Percentiles rank a stretch among this genome's conserved stretches.
phyloP scores from a whole-genome alignment of 306 rosid species.

The Oemleria cerasiformis region DNA sequence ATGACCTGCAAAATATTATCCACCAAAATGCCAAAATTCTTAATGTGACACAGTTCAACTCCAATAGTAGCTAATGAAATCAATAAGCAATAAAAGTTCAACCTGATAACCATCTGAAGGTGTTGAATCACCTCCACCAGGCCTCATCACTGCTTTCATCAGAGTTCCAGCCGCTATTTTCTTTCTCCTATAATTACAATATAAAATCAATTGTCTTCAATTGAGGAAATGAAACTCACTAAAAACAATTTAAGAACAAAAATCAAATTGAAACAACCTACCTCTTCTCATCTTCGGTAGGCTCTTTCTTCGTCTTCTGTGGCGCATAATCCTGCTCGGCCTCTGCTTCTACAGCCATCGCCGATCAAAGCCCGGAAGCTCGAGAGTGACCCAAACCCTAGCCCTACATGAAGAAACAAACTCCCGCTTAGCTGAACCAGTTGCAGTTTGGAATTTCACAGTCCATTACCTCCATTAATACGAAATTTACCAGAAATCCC shows the following conservation, averaged over 20 bases:
- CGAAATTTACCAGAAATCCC: neutral
- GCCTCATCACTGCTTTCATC: conserved; percentile 90
- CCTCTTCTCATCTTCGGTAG: conserved; percentile 86
- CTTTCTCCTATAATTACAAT: conserved; percentile 52
- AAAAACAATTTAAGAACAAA: neutral
- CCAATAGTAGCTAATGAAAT: neutral
- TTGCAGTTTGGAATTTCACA: neutral
- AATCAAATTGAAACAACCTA: conserved; percentile 15
- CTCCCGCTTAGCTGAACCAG: neutral
- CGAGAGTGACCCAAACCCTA: neutral
- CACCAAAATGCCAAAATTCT: neutral
- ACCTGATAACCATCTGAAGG: conserved; percentile 95
- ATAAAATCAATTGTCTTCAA: conserved; percentile 6
- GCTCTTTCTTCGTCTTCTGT: conserved; percentile 53
- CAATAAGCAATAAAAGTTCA: conserved; percentile 20
- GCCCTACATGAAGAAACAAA: neutral
- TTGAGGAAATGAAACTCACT: neutral
- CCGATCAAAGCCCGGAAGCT: conserved; percentile 9
- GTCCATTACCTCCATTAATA: neutral
- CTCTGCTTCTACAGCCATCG: conserved; percentile 51
- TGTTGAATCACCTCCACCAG: conserved; percentile 75
- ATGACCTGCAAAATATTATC: conserved; percentile 50
- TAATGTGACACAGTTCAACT: neutral
- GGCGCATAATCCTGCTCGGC: conserved; percentile 41
- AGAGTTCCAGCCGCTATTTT: conserved; percentile 79